A percentile compares a stretch with the other conserved stretches of the same genome.
These are phyloP conservation scores for Wickerhamomyces sp. DNA, from an alignment of 1,139 yeast species.

Conservation along the genomic window DNA sequence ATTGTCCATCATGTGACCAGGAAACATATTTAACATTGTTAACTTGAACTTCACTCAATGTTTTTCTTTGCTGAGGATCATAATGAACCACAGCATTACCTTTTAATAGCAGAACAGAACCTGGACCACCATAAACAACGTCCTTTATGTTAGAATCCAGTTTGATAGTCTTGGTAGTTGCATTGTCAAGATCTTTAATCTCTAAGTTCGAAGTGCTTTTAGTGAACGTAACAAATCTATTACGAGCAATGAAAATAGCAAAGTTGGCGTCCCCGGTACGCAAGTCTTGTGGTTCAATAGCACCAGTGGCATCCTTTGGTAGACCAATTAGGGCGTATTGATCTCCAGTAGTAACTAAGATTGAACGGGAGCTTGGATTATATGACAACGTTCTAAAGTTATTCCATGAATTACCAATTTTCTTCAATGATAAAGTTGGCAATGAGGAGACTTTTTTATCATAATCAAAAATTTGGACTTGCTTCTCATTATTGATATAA, in stretches of 20 bases:
- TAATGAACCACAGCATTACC: constrained; percentile 68
- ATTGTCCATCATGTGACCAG: constrained; percentile 87
- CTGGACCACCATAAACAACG: constrained; percentile 77
- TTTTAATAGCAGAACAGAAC: constrained; percentile 74
- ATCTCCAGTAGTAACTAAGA: constrained; percentile 75
- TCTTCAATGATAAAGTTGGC: constrained; percentile 80
- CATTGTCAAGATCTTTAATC: constrained; percentile 78
- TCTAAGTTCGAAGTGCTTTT: constrained; percentile 63
- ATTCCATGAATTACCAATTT: constrained; percentile 81
- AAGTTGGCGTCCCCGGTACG: constrained; percentile 78
- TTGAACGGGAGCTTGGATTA: constrained; percentile 88
- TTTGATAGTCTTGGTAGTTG: constrained; percentile 75
- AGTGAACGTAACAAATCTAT: constrained; percentile 81
- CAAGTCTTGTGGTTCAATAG: constrained; percentile 80
- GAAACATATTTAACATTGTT: constrained; percentile 82
- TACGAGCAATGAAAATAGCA: constrained; percentile 90
- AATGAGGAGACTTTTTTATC: constrained; percentile 54
- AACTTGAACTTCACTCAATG: constrained; percentile 63
- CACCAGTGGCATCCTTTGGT: constrained; percentile 89
- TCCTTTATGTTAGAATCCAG: constrained; percentile 71
- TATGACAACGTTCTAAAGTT: constrained; percentile 82
- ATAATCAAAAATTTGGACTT: constrained; percentile 76
- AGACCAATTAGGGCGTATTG: constrained; percentile 71
- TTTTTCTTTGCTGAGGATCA: constrained; percentile 91
- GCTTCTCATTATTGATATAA: constrained; percentile 81